phyloP scores from a whole-genome alignment of 331 rosid genomes.

The Pyrus hybrid region DNA sequence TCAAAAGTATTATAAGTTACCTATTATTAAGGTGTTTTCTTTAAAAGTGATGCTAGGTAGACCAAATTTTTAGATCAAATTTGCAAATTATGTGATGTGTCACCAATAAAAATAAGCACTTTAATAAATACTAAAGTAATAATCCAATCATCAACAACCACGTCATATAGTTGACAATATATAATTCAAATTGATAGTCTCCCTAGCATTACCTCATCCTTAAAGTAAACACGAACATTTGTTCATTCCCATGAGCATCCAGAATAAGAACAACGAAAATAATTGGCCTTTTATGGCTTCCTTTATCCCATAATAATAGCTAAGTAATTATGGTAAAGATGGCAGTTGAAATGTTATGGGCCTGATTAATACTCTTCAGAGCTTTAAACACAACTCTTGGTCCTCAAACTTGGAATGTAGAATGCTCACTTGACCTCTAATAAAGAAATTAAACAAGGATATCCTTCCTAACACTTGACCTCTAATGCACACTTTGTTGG shows the following conservation, averaged over 20 bases:
- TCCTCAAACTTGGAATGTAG: not conserved
- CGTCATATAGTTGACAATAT: no score
- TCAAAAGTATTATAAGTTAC: not conserved
- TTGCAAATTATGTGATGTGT: no score
- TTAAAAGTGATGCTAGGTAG: no score
- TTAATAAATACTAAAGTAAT: no score
- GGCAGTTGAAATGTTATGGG: not conserved
- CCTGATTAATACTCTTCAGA: not conserved
- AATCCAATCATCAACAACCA: no score
- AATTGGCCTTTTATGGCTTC: not conserved
- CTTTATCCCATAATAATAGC: not conserved
- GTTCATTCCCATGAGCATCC: not conserved
- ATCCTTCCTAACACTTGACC: not conserved
- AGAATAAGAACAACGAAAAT: not conserved
- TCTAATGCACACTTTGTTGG: no score
- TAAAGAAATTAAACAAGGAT: not conserved
- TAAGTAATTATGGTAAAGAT: not conserved
- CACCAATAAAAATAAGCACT: no score
- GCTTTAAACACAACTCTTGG: not conserved
- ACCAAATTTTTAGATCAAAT: no score
- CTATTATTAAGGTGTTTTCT: not conserved
- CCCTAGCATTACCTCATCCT: not conserved
- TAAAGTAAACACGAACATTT: not conserved
- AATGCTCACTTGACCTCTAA: not conserved
- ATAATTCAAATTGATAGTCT: no score